Evolutionary conservation across 169 alveolate species (phyloP).

Genomic region (Plasmodium reichenowi): DNA sequence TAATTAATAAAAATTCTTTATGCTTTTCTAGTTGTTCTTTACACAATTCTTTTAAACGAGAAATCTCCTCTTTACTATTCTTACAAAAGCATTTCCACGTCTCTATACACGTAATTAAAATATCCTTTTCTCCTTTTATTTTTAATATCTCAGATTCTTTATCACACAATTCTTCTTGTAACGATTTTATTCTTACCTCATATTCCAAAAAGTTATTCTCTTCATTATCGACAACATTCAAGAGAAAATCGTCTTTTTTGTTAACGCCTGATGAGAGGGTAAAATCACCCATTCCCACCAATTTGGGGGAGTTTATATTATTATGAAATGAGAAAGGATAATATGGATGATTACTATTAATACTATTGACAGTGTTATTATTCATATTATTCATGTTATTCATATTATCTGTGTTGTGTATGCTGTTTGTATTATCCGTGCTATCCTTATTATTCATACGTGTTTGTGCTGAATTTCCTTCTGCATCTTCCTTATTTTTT

Average conservation of each 20-base stretch:
- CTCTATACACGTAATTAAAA: slow-evolving; percentile 17
- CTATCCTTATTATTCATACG: too few relatives aligned
- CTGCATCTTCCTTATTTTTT: too few relatives aligned
- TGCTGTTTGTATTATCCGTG: too few relatives aligned
- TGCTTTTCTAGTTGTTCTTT: slow-evolving; percentile 61
- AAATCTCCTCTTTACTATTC: slow-evolving; percentile 50
- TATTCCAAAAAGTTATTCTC: neutral
- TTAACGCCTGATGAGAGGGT: too few relatives aligned
- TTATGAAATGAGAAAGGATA: too few relatives aligned
- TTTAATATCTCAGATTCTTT: slow-evolving; percentile 5
- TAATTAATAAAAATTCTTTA: slow-evolving; percentile 38
- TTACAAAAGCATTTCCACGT: slow-evolving; percentile 58
- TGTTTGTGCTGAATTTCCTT: too few relatives aligned
- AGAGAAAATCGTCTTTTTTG: neutral
- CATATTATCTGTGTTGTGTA: too few relatives aligned
- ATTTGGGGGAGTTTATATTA: too few relatives aligned
- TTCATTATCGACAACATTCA: neutral
- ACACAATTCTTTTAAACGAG: slow-evolving; percentile 18
- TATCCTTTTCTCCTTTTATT: slow-evolving; percentile 52
- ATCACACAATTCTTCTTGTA: slow-evolving; percentile 25
- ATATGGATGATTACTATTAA: too few relatives aligned
- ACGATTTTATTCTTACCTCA: slow-evolving; percentile 1
- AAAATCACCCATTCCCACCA: too few relatives aligned
- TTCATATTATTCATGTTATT: too few relatives aligned
- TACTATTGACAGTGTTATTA: too few relatives aligned